Base-by-base conservation (phyloP, 225 moss, liverwort and hornwort species). In the Straminergon stramineum region DNA sequence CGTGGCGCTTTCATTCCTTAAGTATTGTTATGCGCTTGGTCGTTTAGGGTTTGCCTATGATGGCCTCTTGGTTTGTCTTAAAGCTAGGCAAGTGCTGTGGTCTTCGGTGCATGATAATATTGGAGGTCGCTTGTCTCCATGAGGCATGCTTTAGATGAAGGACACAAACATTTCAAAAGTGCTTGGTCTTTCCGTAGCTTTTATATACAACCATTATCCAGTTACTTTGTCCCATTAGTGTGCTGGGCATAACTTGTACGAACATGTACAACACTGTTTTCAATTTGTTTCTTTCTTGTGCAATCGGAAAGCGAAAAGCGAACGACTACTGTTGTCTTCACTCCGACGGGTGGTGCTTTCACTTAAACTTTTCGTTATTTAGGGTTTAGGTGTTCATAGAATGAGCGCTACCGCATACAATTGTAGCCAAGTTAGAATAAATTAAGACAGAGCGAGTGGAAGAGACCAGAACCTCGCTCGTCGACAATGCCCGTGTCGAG, bases 401-500 rank as follows among this genome's bases (percentile, higher is more conserved):
- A 85, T 17, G 35, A 11, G 39, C 11, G 22, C 57, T 43, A 57
- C 7, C 27, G 51, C 34, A 37, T 52, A 15, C 62, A 52, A 75
- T 63, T 75, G 62, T 43, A 85, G 70, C 57, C 2, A 27, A 76
- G 65, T 39, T 86, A 18, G 81, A 87, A 52, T 5, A 53, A 43
- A 39, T 66, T 82, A 22, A 28, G 83, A 39, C 11, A 56, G 48
- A 52, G 43, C 65, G 75, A 68, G 75, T 92, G 90, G 64, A 83
- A 68, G 62, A 30, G 52, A 58, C 41, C 6, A 67, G 71, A 81
- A 53, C 39, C 39, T 82, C 85, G 71, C 56, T 39, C 71, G 32
- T 71, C 70, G 70, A 94, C 69, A 77, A 99, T 99, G 98, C 92
- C 97, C 48, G 85, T 96, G 85, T 92, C 95, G 17, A 94, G 93